Evolutionary conservation across 2,329 filamentous ascomycete species (phyloP).

Genomic region (Hymenoscyphus albidus): DNA sequence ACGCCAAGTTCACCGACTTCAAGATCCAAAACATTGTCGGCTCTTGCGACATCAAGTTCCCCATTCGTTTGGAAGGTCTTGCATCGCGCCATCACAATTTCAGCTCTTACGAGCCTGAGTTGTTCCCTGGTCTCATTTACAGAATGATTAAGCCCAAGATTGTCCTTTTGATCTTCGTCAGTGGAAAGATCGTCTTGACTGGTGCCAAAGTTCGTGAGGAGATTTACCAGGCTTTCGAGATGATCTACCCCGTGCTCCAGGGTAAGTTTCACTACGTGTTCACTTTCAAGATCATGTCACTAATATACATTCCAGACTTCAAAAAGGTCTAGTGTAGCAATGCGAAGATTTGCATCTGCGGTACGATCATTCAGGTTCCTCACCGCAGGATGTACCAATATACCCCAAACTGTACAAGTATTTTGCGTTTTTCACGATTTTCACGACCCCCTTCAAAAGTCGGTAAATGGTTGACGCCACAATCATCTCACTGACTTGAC

Average conservation of each 20-base stretch:
- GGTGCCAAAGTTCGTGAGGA: conserved; percentile 97
- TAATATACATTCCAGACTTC: conserved; percentile 33
- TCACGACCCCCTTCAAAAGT: conserved; percentile 33
- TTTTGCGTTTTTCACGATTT: conserved; percentile 29
- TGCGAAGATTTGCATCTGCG: conserved; percentile 29
- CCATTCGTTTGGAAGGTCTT: conserved; percentile 91
- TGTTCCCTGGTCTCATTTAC: conserved; percentile 99
- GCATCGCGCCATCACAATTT: conserved; percentile 98
- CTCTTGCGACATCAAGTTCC: conserved; percentile 99
- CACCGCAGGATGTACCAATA: conserved; percentile 32
- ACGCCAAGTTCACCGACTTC: conserved; percentile 99
- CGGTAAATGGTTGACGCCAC: conserved; percentile 19
- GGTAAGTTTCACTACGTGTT: conserved; percentile 47
- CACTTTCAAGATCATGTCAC: conserved; percentile 3
- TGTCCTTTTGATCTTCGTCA: conserved; percentile 95
- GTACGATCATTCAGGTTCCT: conserved; percentile 29
- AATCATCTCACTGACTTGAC: conserved; percentile 20
- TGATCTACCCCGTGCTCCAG: conserved; percentile 94
- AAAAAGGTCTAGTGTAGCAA: conserved; percentile 35
- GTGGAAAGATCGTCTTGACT: conserved; percentile 95
- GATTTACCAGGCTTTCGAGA: conserved; percentile 94
- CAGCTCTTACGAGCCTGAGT: conserved; percentile 95
- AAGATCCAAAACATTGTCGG: conserved; percentile 99
- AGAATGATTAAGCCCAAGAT: conserved; percentile 99
- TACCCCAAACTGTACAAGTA: conserved; percentile 32